Evolutionary conservation across 148 eudicot species (phyloP).

Genomic region (Arctostaphylos glauca): DNA sequence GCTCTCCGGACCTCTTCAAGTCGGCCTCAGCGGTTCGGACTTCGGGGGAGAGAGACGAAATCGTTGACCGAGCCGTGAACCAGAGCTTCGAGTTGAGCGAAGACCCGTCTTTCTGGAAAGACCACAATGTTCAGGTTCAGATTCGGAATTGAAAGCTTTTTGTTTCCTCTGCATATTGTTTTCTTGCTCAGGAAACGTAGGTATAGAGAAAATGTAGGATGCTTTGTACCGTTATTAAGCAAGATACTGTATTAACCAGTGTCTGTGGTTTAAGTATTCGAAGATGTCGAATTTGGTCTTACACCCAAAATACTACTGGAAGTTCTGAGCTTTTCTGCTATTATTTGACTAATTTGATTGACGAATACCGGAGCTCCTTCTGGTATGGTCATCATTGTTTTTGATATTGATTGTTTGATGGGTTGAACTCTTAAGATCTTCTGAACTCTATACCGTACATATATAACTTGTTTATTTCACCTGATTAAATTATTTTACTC

Average conservation of each 20-base stretch:
- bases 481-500: background rate
- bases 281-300: background rate
- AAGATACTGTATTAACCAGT: background rate
- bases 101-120: constrained; percentile 92
- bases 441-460: too few relatives aligned
- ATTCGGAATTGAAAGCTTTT: background rate
- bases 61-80: constrained; percentile 20
- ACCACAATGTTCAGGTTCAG: constrained; percentile 90
- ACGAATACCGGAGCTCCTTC: background rate
- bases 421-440: background rate
- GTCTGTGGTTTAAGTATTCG: background rate
- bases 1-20: constrained; percentile 54
- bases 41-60: constrained; percentile 35
- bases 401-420: background rate
- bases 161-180: background rate
- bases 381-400: background rate
- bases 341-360: background rate
- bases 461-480: background rate
- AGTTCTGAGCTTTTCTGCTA: background rate
- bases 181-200: background rate
- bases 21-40: constrained; percentile 54
- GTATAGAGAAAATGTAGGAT: background rate
- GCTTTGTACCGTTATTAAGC: background rate
- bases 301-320: background rate
- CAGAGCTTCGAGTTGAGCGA: constrained; percentile 71